These are phyloP conservation scores for Aegilops sharonensis DNA, from an alignment of 176 grass and related monocot species.

Conservation along the genomic window DNA sequence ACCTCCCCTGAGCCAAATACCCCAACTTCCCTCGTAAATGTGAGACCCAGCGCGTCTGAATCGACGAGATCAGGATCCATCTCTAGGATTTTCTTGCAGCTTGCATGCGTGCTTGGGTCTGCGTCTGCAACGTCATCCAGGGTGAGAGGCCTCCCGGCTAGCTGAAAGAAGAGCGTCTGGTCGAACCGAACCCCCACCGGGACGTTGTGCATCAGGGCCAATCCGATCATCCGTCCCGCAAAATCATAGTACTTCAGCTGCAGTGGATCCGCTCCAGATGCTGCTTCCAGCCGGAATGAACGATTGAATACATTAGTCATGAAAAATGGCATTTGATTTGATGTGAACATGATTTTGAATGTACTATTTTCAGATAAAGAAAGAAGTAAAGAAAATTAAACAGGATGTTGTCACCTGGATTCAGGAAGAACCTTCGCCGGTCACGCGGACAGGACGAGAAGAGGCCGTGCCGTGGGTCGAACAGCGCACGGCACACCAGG, in stretches of 20 bases:
- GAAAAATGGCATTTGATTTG: background rate
- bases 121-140: slow-evolving; percentile 63
- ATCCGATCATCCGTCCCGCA: slow-evolving; percentile 49
- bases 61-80: slow-evolving; percentile 62
- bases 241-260: slow-evolving; percentile 53
- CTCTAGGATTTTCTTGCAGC: slow-evolving; percentile 66
- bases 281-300: slow-evolving; percentile 23
- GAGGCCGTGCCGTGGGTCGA: slow-evolving; percentile 39
- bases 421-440: slow-evolving; percentile 61
- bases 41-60: slow-evolving; percentile 55
- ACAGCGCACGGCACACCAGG: slow-evolving; percentile 48
- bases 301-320: background rate
- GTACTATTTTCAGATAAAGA: background rate
- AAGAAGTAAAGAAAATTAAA: background rate
- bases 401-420: slow-evolving; percentile 38
- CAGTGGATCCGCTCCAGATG: slow-evolving; percentile 49
- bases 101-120: slow-evolving; percentile 51
- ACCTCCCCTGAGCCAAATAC: slow-evolving; percentile 31
- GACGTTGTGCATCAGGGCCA: slow-evolving; percentile 58
- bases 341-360: background rate
- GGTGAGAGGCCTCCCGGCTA: slow-evolving; percentile 40
- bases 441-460: slow-evolving; percentile 60
- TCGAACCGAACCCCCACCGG: slow-evolving; percentile 58
- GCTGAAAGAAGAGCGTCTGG: slow-evolving; percentile 51
- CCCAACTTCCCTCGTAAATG: slow-evolving; percentile 52